These are phyloP conservation scores for Coprinopsis strossmayeri DNA, from an alignment of 768 basidiomycete genomes.

Conservation along the genomic window DNA sequence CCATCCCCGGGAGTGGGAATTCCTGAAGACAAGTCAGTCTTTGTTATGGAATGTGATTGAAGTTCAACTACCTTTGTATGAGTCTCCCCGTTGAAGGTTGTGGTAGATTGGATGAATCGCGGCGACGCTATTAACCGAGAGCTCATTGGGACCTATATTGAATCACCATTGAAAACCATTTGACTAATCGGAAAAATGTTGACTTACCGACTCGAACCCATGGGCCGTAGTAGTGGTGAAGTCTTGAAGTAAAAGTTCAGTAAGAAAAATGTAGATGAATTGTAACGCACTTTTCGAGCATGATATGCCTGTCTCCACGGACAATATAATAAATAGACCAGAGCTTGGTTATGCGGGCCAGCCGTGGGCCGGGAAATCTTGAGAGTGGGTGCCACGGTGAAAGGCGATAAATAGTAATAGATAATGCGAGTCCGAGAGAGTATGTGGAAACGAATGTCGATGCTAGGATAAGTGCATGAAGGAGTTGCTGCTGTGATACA, in stretches of 20 bases:
- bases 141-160: constrained; percentile 28
- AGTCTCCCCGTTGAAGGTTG: not conserved
- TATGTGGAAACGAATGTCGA: not conserved
- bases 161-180: not conserved
- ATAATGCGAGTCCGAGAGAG: constrained; percentile 4
- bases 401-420: constrained; percentile 27
- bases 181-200: not conserved
- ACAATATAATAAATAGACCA: constrained; percentile 16
- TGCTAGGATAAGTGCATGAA: not conserved
- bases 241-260: not conserved
- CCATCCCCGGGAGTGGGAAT: constrained; percentile 11
- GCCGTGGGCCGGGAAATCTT: constrained; percentile 27
- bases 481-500: not conserved
- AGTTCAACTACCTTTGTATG: constrained; percentile 1
- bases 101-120: constrained; percentile 20
- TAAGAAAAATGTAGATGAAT: not conserved
- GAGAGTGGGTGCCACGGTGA: constrained; percentile 33
- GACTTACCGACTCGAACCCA: constrained; percentile 26
- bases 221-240: constrained; percentile 25
- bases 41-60: no score
- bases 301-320: constrained; percentile 15
- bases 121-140: constrained; percentile 22
- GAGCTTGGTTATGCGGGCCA: constrained; percentile 26
- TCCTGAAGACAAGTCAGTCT: not conserved
- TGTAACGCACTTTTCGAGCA: constrained; percentile 8